These are phyloP conservation scores for Pochonia chlamydosporia DNA, from an alignment of 2,329 filamentous ascomycete species.

Conservation along the genomic window DNA sequence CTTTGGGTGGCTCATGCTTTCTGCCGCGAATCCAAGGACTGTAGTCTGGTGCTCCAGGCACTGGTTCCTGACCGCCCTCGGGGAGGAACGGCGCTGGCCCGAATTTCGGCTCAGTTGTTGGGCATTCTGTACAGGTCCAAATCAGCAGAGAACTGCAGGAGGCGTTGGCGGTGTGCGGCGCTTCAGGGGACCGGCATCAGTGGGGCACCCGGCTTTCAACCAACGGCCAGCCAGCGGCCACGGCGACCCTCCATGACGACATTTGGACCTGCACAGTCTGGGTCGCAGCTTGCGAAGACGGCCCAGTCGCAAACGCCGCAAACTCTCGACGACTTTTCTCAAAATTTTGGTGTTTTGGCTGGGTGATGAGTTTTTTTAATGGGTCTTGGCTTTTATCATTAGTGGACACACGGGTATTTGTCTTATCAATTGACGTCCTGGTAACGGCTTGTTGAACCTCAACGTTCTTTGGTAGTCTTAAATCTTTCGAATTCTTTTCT, in stretches of 20 bases:
- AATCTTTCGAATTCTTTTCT: background rate
- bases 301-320: conserved; percentile 2
- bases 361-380: conserved; percentile 6
- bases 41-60: background rate
- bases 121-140: no score
- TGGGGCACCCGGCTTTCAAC: conserved; percentile 1
- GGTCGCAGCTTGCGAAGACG: background rate
- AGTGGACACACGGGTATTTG: background rate
- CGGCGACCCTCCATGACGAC: conserved; percentile 13
- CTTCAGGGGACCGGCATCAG: background rate
- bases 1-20: no score
- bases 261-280: no score
- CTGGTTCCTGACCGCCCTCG: conserved; percentile 10
- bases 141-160: background rate
- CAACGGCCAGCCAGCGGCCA: conserved; percentile 3
- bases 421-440: conserved; percentile 4
- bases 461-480: background rate
- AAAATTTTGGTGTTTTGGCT: background rate
- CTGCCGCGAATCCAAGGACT: background rate
- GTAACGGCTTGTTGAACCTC: background rate
- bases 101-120: background rate
- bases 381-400: conserved; percentile 2
- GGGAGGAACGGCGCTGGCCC: conserved; percentile 1
- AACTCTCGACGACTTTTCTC: background rate
- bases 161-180: conserved; percentile 1